Percentiles rank a stretch among this genome's conserved stretches.
These are phyloP conservation scores for Calonectria fujianensis DNA, from an alignment of 2,329 filamentous ascomycete genomes.

Conservation along the genomic window DNA sequence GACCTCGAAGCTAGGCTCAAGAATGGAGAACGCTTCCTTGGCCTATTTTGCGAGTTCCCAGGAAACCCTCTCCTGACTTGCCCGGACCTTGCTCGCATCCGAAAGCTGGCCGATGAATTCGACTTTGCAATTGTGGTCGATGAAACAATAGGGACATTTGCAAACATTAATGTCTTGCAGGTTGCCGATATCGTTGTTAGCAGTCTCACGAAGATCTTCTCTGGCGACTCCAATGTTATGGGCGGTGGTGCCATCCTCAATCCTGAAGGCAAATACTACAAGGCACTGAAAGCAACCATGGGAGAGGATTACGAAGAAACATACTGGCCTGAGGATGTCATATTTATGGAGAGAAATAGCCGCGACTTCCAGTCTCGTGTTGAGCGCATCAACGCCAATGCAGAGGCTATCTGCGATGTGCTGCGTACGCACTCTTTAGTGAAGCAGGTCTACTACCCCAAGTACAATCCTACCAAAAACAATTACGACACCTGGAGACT, in stretches of 20 bases:
- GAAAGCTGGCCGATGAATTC: slow-evolving; percentile 85
- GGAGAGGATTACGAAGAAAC: slow-evolving; percentile 85
- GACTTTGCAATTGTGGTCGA: slow-evolving; percentile 94
- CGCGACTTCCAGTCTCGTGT: slow-evolving; percentile 91
- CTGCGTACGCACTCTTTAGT: slow-evolving; percentile 78
- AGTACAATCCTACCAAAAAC: slow-evolving; percentile 79
- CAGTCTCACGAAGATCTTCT: slow-evolving; percentile 97
- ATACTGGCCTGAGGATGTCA: slow-evolving; percentile 94
- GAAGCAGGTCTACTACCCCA: slow-evolving; percentile 91
- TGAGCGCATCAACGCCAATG: slow-evolving; percentile 88
- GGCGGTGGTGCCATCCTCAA: slow-evolving; percentile 84
- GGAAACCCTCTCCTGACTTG: slow-evolving; percentile 92
- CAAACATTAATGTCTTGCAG: slow-evolving; percentile 94
- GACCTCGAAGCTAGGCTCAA: slow-evolving; percentile 84
- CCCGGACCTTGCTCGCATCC: slow-evolving; percentile 89
- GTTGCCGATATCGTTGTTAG: slow-evolving; percentile 94
- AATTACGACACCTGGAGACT: slow-evolving; percentile 88
- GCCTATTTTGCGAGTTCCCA: slow-evolving; percentile 95
- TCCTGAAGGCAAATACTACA: slow-evolving; percentile 82
- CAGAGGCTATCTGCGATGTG: slow-evolving; percentile 87
- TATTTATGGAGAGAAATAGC: slow-evolving; percentile 97
- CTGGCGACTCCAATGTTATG: slow-evolving; percentile 98
- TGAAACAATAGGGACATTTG: slow-evolving; percentile 96
- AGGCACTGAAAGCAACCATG: slow-evolving; percentile 79
- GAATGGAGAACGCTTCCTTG: slow-evolving; percentile 84